phyloP scores from a whole-genome alignment of 1,284 basidiomycete species.

The Ustilago shanxiensis region DNA sequence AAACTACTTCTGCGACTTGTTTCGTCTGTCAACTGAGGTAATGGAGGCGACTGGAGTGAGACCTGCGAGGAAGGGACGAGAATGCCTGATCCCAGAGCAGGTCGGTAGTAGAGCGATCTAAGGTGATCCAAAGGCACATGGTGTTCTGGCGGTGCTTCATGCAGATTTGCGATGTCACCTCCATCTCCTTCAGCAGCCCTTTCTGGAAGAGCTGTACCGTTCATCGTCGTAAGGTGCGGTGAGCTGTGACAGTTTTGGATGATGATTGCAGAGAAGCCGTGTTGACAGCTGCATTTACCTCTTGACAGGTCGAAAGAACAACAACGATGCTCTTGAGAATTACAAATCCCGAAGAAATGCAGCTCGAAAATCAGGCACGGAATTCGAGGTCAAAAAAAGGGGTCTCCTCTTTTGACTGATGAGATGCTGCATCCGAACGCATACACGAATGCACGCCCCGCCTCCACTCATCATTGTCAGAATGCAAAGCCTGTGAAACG shows the following conservation, averaged over 20 bases:
- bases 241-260: neutral
- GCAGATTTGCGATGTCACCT: constrained; percentile 27
- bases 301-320: neutral
- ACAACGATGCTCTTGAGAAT: too few species aligned
- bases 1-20: neutral
- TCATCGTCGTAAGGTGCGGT: neutral
- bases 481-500: constrained; percentile 1
- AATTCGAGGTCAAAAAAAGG: constrained; percentile 2
- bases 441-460: constrained; percentile 9
- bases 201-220: neutral
- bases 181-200: neutral
- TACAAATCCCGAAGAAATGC: neutral
- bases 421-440: constrained; percentile 1
- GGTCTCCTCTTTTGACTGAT: too few species aligned
- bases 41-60: neutral
- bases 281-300: neutral
- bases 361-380: constrained; percentile 1
- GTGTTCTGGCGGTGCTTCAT: constrained; percentile 27
- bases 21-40: constrained; percentile 3
- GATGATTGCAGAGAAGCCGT: neutral
- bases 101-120: constrained; percentile 48
- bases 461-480: constrained; percentile 1
- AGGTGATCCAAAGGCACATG: constrained; percentile 47
- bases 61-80: constrained; percentile 36
- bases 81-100: constrained; percentile 41